Evolutionary conservation across 2,329 filamentous ascomycete species (phyloP), one percentile per base, ranked within the genome.

Genomic region (Calonectria montana): DNA sequence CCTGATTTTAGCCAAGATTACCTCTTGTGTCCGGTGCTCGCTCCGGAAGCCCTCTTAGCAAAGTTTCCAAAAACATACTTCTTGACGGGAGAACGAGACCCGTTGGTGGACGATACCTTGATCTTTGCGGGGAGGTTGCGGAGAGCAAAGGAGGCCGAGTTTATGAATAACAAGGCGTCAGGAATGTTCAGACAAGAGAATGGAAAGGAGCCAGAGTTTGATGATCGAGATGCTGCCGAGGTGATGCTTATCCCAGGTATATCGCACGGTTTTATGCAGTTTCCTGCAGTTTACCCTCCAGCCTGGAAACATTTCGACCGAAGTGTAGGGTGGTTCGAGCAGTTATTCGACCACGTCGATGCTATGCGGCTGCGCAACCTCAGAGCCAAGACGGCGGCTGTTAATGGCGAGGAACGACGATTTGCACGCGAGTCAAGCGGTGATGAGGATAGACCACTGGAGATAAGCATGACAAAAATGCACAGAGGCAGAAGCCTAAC

Each of bases 31-130:
- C 97, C 97, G 0, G 92, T 98, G 1, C 89, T 98, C 0, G 96
- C 97, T 0, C 97, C 97, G 0, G 96, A 98, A 76, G 87, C 90
- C 0, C 87, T 98, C 0, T 89, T 99, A 0, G 91, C 93, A 16
- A 89, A 90, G n/a, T 98, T 99, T 76, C 97, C 97, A 1, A 98
- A 97, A 81, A 97, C 94, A 0, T 98, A 96, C 82, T 95, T 99
- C 78, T 86, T 98, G 65, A 98, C 97, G 0, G 97, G 97, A 62
- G 97, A 99, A 84, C 93, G 96, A 35, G 97, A 99, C 81, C 97
- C 97, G 0, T 86, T 99, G 0, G 97, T 98, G 0, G 97, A 99
- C 80, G 97, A 99, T 82, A 99, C 97, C 0, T 95, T 98, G 59
- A 96, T 99, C 73, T 98, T 99, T 79, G 96, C 97, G 0, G 97